Percentiles rank a stretch among this genome's conserved stretches.
These are phyloP conservation scores for Nevesoporus exiguus DNA, from an alignment of 768 basidiomycete genomes.

Conservation along the genomic window DNA sequence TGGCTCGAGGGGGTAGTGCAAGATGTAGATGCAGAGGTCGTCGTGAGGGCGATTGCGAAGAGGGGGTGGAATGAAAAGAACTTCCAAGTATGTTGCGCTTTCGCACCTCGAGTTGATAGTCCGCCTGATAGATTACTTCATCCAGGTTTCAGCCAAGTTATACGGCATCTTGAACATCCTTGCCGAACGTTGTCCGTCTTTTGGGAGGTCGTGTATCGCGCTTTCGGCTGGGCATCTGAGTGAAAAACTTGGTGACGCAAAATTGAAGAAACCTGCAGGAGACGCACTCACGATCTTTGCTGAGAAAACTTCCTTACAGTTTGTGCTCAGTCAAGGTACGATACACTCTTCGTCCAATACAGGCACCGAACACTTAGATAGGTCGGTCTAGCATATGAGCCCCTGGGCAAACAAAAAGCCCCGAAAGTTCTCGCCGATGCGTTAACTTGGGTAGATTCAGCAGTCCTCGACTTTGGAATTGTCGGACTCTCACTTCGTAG, in stretches of 20 bases:
- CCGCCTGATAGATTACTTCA: constrained; percentile 7
- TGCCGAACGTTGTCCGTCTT: constrained; percentile 76
- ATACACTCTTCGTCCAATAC: constrained; percentile 7
- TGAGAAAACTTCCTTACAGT: constrained; percentile 92
- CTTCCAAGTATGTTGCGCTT: constrained; percentile 66
- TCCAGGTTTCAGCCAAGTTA: constrained; percentile 84
- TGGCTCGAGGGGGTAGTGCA: constrained; percentile 76
- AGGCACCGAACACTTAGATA: constrained; percentile 15
- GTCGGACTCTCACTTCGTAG: constrained; percentile 76
- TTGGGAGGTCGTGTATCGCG: constrained; percentile 82
- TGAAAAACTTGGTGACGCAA: constrained; percentile 95
- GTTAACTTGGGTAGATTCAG: constrained; percentile 81
- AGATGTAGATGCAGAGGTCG: constrained; percentile 78
- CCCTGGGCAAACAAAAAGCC: constrained; percentile 91
- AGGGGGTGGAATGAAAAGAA: constrained; percentile 99
- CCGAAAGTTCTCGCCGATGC: constrained; percentile 96
- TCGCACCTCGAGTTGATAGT: background rate
- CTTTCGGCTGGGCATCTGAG: constrained; percentile 76
- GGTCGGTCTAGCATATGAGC: constrained; percentile 72
- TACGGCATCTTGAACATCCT: constrained; percentile 74
- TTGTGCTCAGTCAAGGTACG: constrained; percentile 88
- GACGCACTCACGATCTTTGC: constrained; percentile 81
- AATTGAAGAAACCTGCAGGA: constrained; percentile 94
- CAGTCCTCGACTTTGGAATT: constrained; percentile 88
- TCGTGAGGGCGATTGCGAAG: constrained; percentile 84